phyloP scores from a whole-genome alignment of 306 rosid genomes.

The Spatholobus suberectus region DNA sequence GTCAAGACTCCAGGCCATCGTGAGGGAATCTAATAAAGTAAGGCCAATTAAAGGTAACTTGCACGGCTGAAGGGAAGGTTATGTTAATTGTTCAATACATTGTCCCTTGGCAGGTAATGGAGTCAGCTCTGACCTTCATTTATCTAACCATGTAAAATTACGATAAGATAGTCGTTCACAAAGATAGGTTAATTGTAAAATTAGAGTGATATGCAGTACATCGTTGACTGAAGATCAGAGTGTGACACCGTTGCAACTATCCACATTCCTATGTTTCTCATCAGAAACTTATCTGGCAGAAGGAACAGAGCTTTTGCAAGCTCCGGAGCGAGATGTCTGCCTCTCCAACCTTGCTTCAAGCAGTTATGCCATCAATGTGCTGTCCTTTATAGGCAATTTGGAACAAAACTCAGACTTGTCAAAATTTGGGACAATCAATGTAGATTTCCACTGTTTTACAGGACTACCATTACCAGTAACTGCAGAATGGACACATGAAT shows the following conservation, averaged over 20 bases:
- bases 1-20: background rate
- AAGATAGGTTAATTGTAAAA: background rate
- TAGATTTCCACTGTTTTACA: slow-evolving; percentile 54
- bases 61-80: background rate
- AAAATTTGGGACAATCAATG: slow-evolving; percentile 45
- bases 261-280: slow-evolving; percentile 28
- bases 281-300: no score
- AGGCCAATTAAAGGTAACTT: background rate
- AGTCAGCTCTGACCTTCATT: background rate
- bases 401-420: slow-evolving; percentile 45
- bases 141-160: slow-evolving; percentile 3
- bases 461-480: slow-evolving; percentile 54
- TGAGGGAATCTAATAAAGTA: background rate
- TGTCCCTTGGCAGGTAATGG: no score
- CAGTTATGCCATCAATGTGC: slow-evolving; percentile 72
- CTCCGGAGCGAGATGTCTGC: slow-evolving; percentile 41
- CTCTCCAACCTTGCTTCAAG: slow-evolving; percentile 71
- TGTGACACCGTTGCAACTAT: slow-evolving; percentile 3
- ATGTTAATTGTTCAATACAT: no score
- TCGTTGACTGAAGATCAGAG: background rate
- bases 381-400: no score
- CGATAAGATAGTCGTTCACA: background rate
- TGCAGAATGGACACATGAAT: slow-evolving; percentile 43
- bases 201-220: background rate
- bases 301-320: no score